A percentile compares a stretch with the other conserved stretches of the same genome.
Evolutionary conservation across 1,284 basidiomycete genomes (phyloP).

Genomic region (Trichosporon sp.): DNA sequence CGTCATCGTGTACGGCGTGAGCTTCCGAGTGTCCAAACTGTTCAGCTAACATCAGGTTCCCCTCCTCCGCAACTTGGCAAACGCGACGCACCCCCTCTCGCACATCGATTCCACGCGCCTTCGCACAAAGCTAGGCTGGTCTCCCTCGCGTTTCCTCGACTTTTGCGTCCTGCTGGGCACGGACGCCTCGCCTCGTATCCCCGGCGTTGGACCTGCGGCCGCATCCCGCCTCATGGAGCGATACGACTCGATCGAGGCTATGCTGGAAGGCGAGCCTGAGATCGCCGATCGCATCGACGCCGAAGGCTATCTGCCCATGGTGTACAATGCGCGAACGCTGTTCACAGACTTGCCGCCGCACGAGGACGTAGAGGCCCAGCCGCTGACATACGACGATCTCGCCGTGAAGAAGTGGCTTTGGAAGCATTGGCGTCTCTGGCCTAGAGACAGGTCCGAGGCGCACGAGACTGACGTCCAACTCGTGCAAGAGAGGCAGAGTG

Average conservation of each 20-base stretch:
- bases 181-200: constrained; percentile 77
- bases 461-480: neutral
- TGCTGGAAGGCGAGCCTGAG: constrained; percentile 52
- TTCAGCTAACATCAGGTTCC: constrained; percentile 55
- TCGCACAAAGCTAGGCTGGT: constrained; percentile 56
- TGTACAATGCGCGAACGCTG: constrained; percentile 38
- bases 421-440: neutral
- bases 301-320: constrained; percentile 33
- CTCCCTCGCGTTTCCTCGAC: constrained; percentile 62
- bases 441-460: neutral
- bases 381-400: constrained; percentile 9
- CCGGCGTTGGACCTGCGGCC: constrained; percentile 65
- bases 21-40: neutral
- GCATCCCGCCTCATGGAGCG: constrained; percentile 66
- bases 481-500: neutral
- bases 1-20: constrained; percentile 42
- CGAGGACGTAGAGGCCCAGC: constrained; percentile 20
- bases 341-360: constrained; percentile 41
- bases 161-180: constrained; percentile 80
- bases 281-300: constrained; percentile 18
- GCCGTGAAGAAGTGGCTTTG: neutral
- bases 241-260: constrained; percentile 65
- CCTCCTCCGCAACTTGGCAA: constrained; percentile 66
- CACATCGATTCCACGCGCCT: constrained; percentile 61
- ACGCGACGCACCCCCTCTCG: constrained; percentile 56